Base-by-base conservation (phyloP, 129 eudicot species). In the Chrysanthemum lavandulifolium region DNA sequence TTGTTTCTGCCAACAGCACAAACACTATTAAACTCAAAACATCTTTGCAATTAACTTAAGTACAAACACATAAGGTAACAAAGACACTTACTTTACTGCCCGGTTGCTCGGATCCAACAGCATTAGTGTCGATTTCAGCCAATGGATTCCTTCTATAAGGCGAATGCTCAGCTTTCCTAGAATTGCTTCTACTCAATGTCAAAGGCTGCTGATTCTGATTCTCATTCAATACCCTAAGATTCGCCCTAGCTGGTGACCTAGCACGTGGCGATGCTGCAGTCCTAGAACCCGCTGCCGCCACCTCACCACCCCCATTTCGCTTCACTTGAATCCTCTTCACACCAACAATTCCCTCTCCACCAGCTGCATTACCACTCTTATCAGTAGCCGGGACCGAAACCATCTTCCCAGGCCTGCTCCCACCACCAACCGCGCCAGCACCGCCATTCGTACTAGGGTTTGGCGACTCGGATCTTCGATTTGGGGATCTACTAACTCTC, bases 401-500 rank as follows among this genome's bases (percentile, higher is more conserved):
- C 99, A 95, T 81, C 80, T 95, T 95, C 50, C 91, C 97, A 0
- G 99, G 99, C 85, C 84, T 73, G 25, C 1, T 61, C 79, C 21
- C 21, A 0, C 21, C 21, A 19, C 21, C 21, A 19, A 3, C 36
- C 14, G 31, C 43, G 8, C 10, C 50, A 1, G 19, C 64, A 66
- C 64, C 69, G 33, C 76, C 76, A 75, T n/a, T 69, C 31, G 76
- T 65, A 29, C 33, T 78, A 10, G 85, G 62, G 33, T 76, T 79
- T 0, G 99, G 99, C 6, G 97, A 90, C 52, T 95, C 96, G 16
- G 96, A 90, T 87, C 99, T 86, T 47, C 96, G 79, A n/a, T 77
- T 86, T 3, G 99, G 99, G 80, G 99, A 95, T 74, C 96, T 79
- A 74, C 99, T 95, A 48, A 95, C 96, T 79, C 99, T 87, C 61